Evolutionary conservation across 805 yeast species (phyloP).

Genomic region (Yarrowia hollandica): DNA sequence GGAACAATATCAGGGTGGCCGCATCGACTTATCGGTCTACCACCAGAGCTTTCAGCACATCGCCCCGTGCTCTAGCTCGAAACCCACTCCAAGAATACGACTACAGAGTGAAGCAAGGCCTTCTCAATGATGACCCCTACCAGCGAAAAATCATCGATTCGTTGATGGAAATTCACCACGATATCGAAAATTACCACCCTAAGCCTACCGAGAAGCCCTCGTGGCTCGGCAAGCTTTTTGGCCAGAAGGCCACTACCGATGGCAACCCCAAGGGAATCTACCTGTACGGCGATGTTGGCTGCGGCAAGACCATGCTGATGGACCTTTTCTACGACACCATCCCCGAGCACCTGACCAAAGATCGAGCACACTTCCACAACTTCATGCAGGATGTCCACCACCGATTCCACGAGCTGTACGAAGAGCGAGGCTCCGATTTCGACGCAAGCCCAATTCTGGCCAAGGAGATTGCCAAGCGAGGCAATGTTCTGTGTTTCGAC

Average conservation of each 20-base stretch:
- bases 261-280: constrained; percentile 65
- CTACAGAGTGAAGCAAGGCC: constrained; percentile 38
- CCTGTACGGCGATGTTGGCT: constrained; percentile 95
- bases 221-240: constrained; percentile 27
- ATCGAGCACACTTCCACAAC: constrained; percentile 90
- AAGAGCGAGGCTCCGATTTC: constrained; percentile 64
- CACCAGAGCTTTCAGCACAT: neutral
- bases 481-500: constrained; percentile 87
- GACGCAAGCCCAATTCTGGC: constrained; percentile 86
- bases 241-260: constrained; percentile 23
- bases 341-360: constrained; percentile 73
- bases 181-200: constrained; percentile 59
- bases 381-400: constrained; percentile 95
- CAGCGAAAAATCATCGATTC: constrained; percentile 70
- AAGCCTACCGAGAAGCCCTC: constrained; percentile 48
- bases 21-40: neutral
- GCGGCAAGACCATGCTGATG: constrained; percentile 98
- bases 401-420: constrained; percentile 72
- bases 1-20: constrained; percentile 14
- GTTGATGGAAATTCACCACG: constrained; percentile 59
- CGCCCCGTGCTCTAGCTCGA: neutral
- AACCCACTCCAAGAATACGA: constrained; percentile 43
- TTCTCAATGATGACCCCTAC: constrained; percentile 64
- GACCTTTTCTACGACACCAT: constrained; percentile 86
- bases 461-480: constrained; percentile 70